Base-by-base conservation (phyloP, 192 early-diverging fungal genomes). In the Entomortierella beljakovae region DNA sequence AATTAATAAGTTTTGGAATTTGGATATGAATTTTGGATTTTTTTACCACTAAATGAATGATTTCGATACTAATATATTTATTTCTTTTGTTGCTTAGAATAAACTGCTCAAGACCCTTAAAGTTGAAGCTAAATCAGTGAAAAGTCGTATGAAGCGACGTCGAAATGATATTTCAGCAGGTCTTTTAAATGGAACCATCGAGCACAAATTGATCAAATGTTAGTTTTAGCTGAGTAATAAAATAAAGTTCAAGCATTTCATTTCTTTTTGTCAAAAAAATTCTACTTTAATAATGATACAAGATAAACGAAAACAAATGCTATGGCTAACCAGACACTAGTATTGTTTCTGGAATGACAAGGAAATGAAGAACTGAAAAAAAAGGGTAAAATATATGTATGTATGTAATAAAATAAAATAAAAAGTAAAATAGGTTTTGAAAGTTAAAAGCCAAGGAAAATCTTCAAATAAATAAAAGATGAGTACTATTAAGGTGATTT, bases 101-200 rank as follows among this genome's bases (percentile, higher is more conserved):
- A 70, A 69, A 31, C 22, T 69, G 10, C 62, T 83, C 42, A 68
- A 76, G 53, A 59, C 74, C 15, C 57, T 83, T 6, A 62, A 63
- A 40, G 64, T 48, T 25, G 76, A 87, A 38, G 68, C 68, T 50
- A 73, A 83, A 33, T 51, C 80, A 23, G 81, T 85, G n/a, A 85
- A 85, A 40, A 51, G 54, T 29, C 86, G 85, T 3, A 85, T 86
- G 79, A 81, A 82, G 64, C 61, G 80, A 31, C 76, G 85, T 33
- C 73, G 83, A 22, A 71, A 76, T 33, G 82, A 86, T 31, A 53
- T 80, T 3, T 77, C 58, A 1, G 82, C 69, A 23, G 67, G 74
- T 26, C 75, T 88, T 34, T 57, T 82, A 23, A 86, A 88, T 48
- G 85, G 85, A 1, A 85, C 74, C 0, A 82, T 85, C 22, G 81